Evolutionary conservation across 2,329 filamentous ascomycete genomes (phyloP).

Genomic region (Fonsecaea pedrosoi): DNA sequence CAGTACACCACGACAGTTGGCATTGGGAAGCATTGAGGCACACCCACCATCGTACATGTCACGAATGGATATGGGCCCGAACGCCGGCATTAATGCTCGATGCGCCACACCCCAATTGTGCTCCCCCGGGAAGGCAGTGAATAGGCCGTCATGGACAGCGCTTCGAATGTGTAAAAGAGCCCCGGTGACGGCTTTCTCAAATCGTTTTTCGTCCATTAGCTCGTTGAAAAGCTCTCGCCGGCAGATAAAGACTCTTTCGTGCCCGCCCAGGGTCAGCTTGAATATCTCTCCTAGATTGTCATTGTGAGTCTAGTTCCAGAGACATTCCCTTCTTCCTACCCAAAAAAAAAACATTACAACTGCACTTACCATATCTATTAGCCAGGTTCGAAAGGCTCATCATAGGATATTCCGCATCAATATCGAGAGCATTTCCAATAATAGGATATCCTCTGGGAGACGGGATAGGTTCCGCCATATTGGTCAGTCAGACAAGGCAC

Average conservation of each 20-base stretch:
- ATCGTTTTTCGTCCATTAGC: conserved; percentile 68
- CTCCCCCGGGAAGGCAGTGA: conserved; percentile 60
- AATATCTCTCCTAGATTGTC: too few species aligned
- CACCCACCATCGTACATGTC: conserved; percentile 28
- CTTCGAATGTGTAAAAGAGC: conserved; percentile 54
- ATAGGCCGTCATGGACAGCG: conserved; percentile 69
- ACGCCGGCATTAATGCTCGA: conserved; percentile 35
- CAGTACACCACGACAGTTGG: too few species aligned
- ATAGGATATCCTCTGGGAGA: conserved; percentile 27
- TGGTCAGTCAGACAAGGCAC: too few species aligned
- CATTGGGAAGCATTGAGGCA: too few species aligned
- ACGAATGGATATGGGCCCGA: conserved; percentile 33
- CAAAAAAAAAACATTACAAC: too few species aligned
- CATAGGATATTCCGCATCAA: neutral
- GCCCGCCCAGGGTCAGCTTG: conserved; percentile 15
- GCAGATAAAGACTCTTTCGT: conserved; percentile 17
- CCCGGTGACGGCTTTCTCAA: conserved; percentile 63
- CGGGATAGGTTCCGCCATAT: conserved; percentile 32
- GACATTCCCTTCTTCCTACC: too few species aligned
- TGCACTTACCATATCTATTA: too few species aligned
- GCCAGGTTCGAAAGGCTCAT: too few species aligned
- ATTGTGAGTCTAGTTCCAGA: too few species aligned
- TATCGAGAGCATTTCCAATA: conserved; percentile 30
- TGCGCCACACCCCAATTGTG: conserved; percentile 36
- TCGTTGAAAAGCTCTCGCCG: conserved; percentile 61